Base-by-base conservation (phyloP, 805 yeast species). In the Yueomyces sinensis region DNA sequence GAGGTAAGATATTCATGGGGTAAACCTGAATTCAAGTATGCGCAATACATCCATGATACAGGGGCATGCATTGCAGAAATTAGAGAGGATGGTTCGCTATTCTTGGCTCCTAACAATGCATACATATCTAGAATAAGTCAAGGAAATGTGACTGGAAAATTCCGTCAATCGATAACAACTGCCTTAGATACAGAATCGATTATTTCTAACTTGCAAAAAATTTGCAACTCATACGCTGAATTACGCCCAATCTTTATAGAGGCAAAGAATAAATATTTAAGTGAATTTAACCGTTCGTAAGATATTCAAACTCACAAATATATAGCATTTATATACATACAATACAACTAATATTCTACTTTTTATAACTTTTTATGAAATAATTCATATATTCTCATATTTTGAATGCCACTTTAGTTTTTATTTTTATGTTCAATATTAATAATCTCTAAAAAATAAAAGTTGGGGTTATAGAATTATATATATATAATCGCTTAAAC, bases 1-100 rank as follows among this genome's bases (percentile, higher is more conserved):
- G 86, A 82, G 31, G 76, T 87, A 16, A 52, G 65, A 14, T 89
- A 86, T 54, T 81, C 94, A 15, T 89, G 97, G 97, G 97, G 97
- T 2, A 71, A 66, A 37, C 93, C 95, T 2, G 64, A 63, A 24
- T 86, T 82, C 61, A 73, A 76, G 47, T 81, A 72, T 54, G 84
- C 83, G 1, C 98, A 91, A 56, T 93, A 81, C 50, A 78, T 91
- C 33, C 98, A 91, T 54, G 69, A 66, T 38, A 74, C 94, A 0
- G 99, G 99, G 2, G 76, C 82, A 1, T 83, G 87, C 47, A 74
- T 91, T 36, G 94, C 91, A 2, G 96, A 89, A 55, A 64, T 89
- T 23, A 64, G 87, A 43, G 82, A 74, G 28, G 76, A 74, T 43
- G 91, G 94, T 17, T 78, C 74, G 35, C 67, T 84, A 41, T 76